Conservation (phyloP, 1,284 basidiomycete species). For the Ceratobasidium sp. region DNA sequence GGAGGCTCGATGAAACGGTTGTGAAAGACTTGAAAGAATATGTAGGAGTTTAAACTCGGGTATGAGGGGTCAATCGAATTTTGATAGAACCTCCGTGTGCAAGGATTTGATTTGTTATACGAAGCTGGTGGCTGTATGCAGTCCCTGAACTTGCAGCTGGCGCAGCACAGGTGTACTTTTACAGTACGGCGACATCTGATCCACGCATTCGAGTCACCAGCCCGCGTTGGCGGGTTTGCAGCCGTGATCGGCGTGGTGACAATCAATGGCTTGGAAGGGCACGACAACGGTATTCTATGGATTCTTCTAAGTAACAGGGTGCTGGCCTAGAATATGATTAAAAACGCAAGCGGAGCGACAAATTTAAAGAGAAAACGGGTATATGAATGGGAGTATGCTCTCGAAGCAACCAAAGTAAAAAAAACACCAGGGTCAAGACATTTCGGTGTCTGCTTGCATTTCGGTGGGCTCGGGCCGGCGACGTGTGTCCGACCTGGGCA, state of each 20-base stretch:
- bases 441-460: slow-evolving; percentile 38
- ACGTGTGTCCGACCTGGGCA: slow-evolving; percentile 27
- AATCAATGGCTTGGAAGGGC: too few relatives aligned
- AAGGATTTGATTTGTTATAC: too few relatives aligned
- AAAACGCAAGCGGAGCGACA: background rate
- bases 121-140: slow-evolving; percentile 1
- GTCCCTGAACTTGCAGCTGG: background rate
- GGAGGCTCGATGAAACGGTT: slow-evolving; percentile 63
- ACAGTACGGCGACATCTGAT: too few relatives aligned
- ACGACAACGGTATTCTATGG: too few relatives aligned
- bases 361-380: background rate
- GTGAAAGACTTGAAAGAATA: slow-evolving; percentile 7
- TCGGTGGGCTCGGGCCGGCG: slow-evolving; percentile 41
- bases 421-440: background rate
- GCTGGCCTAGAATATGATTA: background rate
- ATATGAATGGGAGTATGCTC: background rate
- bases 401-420: slow-evolving; percentile 1
- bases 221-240: background rate
- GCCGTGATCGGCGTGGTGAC: background rate
- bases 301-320: background rate
- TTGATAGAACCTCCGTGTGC: too few relatives aligned
- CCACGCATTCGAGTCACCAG: background rate
- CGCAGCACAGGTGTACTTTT: background rate
- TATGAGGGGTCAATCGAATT: background rate
- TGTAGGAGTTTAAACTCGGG: slow-evolving; percentile 7